Percentiles rank a stretch among this genome's conserved stretches.
phyloP scores from a whole-genome alignment of 2,329 filamentous ascomycete genomes.

The Gremmenia infestans region DNA sequence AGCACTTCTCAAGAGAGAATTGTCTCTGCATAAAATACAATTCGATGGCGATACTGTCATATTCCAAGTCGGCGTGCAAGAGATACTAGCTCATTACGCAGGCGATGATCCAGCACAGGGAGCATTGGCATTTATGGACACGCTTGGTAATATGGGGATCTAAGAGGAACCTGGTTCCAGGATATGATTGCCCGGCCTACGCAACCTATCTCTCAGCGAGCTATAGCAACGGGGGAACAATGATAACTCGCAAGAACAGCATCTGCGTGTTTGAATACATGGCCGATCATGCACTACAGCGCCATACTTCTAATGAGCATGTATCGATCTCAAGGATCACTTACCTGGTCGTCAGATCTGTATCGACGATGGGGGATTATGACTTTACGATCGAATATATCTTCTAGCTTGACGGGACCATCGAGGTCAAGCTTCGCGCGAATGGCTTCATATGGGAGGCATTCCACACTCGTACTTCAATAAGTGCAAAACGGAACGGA shows the following conservation, averaged over 20 bases:
- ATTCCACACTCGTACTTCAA: constrained; percentile 31
- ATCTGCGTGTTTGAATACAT: constrained; percentile 54
- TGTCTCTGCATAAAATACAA: constrained; percentile 46
- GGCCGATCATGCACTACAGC: constrained; percentile 43
- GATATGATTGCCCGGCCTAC: constrained; percentile 43
- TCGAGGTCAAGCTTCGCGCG: constrained; percentile 41
- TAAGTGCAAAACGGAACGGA: constrained; percentile 36
- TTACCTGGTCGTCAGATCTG: constrained; percentile 41
- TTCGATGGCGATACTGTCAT: constrained; percentile 51
- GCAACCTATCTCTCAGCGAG: constrained; percentile 45
- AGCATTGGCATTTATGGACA: constrained; percentile 30
- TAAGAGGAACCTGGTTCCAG: constrained; percentile 28
- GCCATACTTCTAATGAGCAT: constrained; percentile 41
- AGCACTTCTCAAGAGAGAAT: constrained; percentile 43
- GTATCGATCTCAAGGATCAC: constrained; percentile 44
- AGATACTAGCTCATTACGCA: constrained; percentile 37
- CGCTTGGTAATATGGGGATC: constrained; percentile 30
- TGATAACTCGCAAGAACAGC: constrained; percentile 42
- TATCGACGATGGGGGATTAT: constrained; percentile 51
- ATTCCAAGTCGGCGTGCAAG: constrained; percentile 52
- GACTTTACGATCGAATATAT: constrained; percentile 47
- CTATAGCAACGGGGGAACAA: constrained; percentile 41
- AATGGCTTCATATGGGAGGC: constrained; percentile 50
- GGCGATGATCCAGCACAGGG: constrained; percentile 29
- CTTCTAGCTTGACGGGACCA: constrained; percentile 47